Evolutionary conservation across 305 asterid species (phyloP).

Genomic region (Rubia tinctorum): DNA sequence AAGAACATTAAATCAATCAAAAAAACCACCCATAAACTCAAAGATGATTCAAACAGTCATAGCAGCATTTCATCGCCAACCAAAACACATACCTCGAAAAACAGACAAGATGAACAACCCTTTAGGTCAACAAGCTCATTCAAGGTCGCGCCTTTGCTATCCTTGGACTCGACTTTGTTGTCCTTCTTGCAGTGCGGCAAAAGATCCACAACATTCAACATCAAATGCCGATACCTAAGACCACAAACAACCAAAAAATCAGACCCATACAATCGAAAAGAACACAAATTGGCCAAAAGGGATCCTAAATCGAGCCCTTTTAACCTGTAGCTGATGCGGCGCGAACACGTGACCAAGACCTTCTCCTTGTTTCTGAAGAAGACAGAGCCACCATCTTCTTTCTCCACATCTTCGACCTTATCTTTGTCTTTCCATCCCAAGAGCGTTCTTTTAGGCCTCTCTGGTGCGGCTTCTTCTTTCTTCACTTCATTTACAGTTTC

Average conservation of each 20-base stretch:
- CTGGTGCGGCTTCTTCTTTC: constrained; percentile 56
- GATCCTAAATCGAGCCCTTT: neutral
- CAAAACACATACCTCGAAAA: constrained; percentile 67
- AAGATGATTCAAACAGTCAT: neutral
- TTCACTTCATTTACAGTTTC: constrained; percentile 29
- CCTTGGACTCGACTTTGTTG: constrained; percentile 86
- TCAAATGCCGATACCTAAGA: constrained; percentile 89
- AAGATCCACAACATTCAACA: constrained; percentile 82
- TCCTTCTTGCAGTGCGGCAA: constrained; percentile 95
- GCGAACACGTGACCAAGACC: constrained; percentile 83
- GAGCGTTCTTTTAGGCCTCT: constrained; percentile 80
- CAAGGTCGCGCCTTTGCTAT: constrained; percentile 83
- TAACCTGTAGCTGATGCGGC: constrained; percentile 87
- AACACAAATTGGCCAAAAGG: neutral
- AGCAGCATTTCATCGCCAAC: neutral
- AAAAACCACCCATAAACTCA: neutral
- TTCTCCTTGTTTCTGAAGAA: constrained; percentile 74
- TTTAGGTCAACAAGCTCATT: constrained; percentile 92
- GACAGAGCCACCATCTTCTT: constrained; percentile 16
- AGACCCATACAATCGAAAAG: neutral
- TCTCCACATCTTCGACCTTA: constrained; percentile 20
- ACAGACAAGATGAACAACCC: constrained; percentile 85
- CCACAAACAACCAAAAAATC: neutral
- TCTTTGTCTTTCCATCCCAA: constrained; percentile 63
- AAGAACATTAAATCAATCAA: neutral